These are phyloP conservation scores for Nepenthes alata DNA, from an alignment of 179 eudicot genomes.

Conservation along the genomic window DNA sequence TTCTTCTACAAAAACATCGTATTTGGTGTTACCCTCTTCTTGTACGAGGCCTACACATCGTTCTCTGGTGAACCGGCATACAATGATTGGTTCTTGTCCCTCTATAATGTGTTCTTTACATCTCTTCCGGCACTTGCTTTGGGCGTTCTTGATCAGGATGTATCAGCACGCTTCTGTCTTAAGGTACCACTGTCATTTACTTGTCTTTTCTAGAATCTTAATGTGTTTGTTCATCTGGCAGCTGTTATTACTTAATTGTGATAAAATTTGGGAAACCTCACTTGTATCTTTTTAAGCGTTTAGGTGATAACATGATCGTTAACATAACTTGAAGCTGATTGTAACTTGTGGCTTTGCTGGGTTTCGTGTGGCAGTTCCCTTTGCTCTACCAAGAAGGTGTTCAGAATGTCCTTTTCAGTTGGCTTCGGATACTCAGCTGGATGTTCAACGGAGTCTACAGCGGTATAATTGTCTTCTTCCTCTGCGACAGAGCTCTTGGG, in stretches of 20 bases:
- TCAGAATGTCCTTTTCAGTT: slow-evolving; percentile 77
- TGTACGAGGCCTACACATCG: slow-evolving; percentile 63
- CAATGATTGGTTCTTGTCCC: slow-evolving; percentile 75
- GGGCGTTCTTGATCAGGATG: slow-evolving; percentile 85
- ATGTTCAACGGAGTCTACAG: slow-evolving; percentile 69
- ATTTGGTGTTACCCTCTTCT: slow-evolving; percentile 57
- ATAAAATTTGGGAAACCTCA: not conserved
- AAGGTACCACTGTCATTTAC: slow-evolving; percentile 29
- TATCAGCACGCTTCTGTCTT: slow-evolving; percentile 68
- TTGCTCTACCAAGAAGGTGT: slow-evolving; percentile 90
- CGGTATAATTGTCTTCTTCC: slow-evolving; percentile 54
- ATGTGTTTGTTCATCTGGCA: not conserved
- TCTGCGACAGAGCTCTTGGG: slow-evolving; percentile 41
- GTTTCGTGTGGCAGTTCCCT: slow-evolving; percentile 48
- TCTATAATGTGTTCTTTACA: slow-evolving; percentile 66
- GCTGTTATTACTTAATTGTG: not conserved
- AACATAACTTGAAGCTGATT: too few relatives aligned
- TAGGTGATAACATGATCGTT: too few relatives aligned
- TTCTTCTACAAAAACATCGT: slow-evolving; percentile 75
- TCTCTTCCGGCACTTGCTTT: slow-evolving; percentile 71
- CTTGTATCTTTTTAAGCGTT: too few relatives aligned
- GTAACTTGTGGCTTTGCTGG: not conserved
- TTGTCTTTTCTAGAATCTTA: not conserved
- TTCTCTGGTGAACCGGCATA: slow-evolving; percentile 70
- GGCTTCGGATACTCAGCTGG: slow-evolving; percentile 80